phyloP scores from a whole-genome alignment of 441 rosid genomes.

The Gossypium laxum region DNA sequence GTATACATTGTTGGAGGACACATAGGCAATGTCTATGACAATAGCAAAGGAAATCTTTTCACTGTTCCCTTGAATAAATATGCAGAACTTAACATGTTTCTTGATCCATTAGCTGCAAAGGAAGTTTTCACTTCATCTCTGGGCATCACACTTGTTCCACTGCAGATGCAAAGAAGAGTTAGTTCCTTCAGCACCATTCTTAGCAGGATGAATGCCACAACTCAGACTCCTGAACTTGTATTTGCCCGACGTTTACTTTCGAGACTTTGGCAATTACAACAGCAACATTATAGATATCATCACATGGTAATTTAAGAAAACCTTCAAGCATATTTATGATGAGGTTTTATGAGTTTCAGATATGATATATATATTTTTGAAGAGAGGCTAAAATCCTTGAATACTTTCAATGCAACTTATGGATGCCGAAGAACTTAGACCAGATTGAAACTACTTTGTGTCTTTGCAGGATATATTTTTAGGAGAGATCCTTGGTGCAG shows the following conservation, averaged over 20 bases:
- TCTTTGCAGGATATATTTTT: slow-evolving; percentile 22
- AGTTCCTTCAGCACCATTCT: slow-evolving; percentile 18
- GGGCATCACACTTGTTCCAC: slow-evolving; percentile 23
- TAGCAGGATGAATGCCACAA: slow-evolving; percentile 6
- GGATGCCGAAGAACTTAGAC: not conserved
- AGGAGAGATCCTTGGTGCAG: slow-evolving; percentile 30
- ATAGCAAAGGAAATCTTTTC: slow-evolving; percentile 21
- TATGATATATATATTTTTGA: not conserved
- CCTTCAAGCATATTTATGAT: not conserved
- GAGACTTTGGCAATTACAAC: slow-evolving; percentile 18
- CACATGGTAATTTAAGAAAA: slow-evolving; percentile 19
- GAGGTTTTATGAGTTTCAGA: not conserved
- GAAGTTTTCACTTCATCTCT: slow-evolving; percentile 15
- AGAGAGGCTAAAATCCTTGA: not conserved
- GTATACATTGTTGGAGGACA: slow-evolving; percentile 75
- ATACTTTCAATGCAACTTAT: slow-evolving; percentile 7
- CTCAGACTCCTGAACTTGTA: slow-evolving; percentile 17
- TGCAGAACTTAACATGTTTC: slow-evolving; percentile 29
- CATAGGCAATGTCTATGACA: slow-evolving; percentile 18
- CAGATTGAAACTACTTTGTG: not conserved
- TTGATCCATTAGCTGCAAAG: slow-evolving; percentile 29
- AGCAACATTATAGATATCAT: slow-evolving; percentile 18
- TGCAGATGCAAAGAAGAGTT: slow-evolving; percentile 19
- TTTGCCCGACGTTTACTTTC: slow-evolving; percentile 17
- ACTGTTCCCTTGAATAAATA: slow-evolving; percentile 21